Evolutionary conservation across 2,329 filamentous ascomycete genomes (phyloP), one percentile per base, ranked within the genome.

Genomic region (Fusarium mundagurra): DNA sequence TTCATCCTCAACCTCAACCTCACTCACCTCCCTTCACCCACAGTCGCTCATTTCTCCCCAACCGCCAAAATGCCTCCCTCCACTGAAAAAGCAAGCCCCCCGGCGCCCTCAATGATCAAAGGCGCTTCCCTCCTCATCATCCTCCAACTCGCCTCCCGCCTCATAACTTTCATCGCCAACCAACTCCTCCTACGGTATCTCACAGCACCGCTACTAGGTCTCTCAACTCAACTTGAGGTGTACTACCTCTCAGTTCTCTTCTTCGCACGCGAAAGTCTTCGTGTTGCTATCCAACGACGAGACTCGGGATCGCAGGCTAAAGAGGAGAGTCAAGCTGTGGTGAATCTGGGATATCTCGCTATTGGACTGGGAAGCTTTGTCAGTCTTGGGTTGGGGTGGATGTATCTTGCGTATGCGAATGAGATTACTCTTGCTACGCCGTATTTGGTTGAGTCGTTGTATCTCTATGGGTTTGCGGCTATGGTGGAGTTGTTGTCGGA

Each of bases 191-290:
- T 99, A 13, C 94, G 96, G 41, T 96, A 93, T 81, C 86, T 98
- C 50, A 97, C 95, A 3, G 95, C 96, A 1, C 89, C 92, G 67
- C 88, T 97, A 0, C 89, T 99, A 3, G 96, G 96, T 11, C 87
- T 97, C 10, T 93, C 95, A 5, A 92, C 95, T 1, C 96, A 98
- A 82, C 88, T 99, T 7, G 96, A 99, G 78, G 91, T 98, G 2
- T 98, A 95, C 82, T 95, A 96, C 68, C 92, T 97, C 50, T 94
- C 95, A 0, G 92, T 97, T n/a, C 88, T 99, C 2, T 98, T 97
- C 83, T 98, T 99, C 79, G 93, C 96, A 1, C 90, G 96, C 44
- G 96, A 99, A 83, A 96, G 93, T 78, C 85, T 98, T 55, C 92
- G 96, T 22, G 92, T 98, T n/a, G 95, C 96, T 33, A 90, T 98